These are phyloP conservation scores for Cladosporium sp. DNA, from an alignment of 2,329 filamentous ascomycete species.

Conservation along the genomic window DNA sequence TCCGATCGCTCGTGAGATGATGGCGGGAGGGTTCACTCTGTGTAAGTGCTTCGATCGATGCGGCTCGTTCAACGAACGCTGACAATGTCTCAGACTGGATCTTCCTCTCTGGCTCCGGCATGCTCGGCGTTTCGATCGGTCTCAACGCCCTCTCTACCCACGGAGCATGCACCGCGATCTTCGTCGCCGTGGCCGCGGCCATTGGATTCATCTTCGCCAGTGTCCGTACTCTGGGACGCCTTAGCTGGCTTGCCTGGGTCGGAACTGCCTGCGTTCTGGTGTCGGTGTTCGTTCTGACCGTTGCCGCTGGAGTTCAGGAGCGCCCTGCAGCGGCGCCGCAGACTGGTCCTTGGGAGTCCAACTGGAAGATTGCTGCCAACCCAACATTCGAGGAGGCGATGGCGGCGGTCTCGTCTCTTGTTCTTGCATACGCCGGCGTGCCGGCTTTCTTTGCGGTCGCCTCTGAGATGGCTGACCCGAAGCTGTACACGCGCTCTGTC, in stretches of 20 bases:
- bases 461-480: conserved; percentile 55
- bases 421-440: conserved; percentile 52
- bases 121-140: conserved; percentile 52
- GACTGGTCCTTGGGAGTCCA: conserved; percentile 50
- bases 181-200: conserved; percentile 23
- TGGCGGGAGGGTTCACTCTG: conserved; percentile 36
- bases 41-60: conserved; percentile 20
- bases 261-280: conserved; percentile 53
- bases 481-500: conserved; percentile 52
- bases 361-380: conserved; percentile 49
- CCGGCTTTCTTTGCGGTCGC: conserved; percentile 58
- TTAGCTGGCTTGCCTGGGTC: conserved; percentile 53
- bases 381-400: conserved; percentile 50
- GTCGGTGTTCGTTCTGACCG: conserved; percentile 38
- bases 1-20: conserved; percentile 43
- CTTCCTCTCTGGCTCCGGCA: conserved; percentile 39
- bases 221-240: conserved; percentile 16
- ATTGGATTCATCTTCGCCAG: conserved; percentile 16
- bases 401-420: conserved; percentile 5
- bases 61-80: not conserved
- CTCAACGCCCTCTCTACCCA: conserved; percentile 55
- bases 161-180: conserved; percentile 52
- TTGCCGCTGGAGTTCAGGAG: conserved; percentile 49
- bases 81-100: conserved; percentile 12
- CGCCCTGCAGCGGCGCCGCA: conserved; percentile 55